A percentile compares a stretch with the other conserved stretches of the same genome.
phyloP scores from a whole-genome alignment of 371 early-diverging fungal species.

The Mortierella sp. region DNA sequence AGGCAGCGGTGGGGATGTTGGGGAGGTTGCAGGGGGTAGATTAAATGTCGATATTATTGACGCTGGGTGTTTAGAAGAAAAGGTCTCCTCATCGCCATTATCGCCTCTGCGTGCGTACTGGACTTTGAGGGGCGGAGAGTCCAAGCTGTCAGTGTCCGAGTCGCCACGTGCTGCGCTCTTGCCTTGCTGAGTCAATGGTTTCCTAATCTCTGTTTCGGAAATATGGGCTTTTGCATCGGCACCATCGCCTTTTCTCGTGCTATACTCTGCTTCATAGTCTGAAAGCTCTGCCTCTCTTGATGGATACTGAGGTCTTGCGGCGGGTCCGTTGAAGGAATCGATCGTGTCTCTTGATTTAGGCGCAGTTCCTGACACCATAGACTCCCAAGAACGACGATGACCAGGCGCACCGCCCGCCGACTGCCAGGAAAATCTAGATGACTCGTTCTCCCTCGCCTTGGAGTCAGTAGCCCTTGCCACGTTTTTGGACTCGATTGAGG shows the following conservation, averaged over 20 bases:
- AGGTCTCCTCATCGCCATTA: slow-evolving; percentile 19
- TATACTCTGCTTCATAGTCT: slow-evolving; percentile 21
- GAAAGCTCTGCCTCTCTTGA: slow-evolving; percentile 18
- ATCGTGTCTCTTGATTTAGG: not conserved
- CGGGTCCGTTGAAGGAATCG: not conserved
- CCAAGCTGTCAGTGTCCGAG: slow-evolving; percentile 38
- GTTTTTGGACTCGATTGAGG: not conserved
- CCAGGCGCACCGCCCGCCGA: slow-evolving; percentile 12
- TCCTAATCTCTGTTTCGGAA: not conserved
- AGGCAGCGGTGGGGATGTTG: slow-evolving; percentile 24
- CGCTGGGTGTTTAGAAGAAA: slow-evolving; percentile 34
- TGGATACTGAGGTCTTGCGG: slow-evolving; percentile 14
- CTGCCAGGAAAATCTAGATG: slow-evolving; percentile 39
- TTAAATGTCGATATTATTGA: slow-evolving; percentile 52
- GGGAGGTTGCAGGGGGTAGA: slow-evolving; percentile 47
- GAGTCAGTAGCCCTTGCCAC: not conserved
- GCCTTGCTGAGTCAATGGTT: not conserved
- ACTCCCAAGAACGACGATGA: slow-evolving; percentile 36
- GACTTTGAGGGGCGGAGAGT: slow-evolving; percentile 54
- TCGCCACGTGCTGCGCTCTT: not conserved
- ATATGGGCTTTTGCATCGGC: not conserved
- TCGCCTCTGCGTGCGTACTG: slow-evolving; percentile 40
- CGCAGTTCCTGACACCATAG: slow-evolving; percentile 3
- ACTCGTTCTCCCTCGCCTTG: slow-evolving; percentile 6
- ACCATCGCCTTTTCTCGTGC: not conserved